Conservation (phyloP, 768 basidiomycete species). For the Myochromella boudieri region DNA sequence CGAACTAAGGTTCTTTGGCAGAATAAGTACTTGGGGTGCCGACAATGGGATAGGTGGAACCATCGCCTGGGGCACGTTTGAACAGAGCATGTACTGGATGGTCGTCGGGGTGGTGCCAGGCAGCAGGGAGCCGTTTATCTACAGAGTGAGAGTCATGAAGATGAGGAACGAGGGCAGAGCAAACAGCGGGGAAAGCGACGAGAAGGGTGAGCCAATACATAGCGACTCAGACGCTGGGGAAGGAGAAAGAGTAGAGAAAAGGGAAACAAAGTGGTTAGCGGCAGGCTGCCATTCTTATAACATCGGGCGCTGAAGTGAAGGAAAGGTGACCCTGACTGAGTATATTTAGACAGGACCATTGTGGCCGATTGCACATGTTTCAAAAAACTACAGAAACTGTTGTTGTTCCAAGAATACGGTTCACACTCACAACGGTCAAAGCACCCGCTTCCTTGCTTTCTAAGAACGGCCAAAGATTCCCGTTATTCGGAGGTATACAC, state of each 20-base stretch:
- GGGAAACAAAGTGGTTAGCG: no score
- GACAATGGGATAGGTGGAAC: constrained; percentile 47
- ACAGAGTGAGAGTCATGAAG: constrained; percentile 30
- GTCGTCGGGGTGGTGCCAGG: constrained; percentile 63
- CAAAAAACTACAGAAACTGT: no score
- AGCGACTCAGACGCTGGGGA: constrained; percentile 4
- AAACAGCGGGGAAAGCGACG: constrained; percentile 21
- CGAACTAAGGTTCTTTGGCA: not conserved
- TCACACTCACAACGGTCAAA: no score
- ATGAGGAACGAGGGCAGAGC: constrained; percentile 23
- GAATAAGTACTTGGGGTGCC: constrained; percentile 55
- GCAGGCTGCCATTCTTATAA: no score
- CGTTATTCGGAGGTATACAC: no score
- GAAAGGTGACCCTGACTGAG: no score
- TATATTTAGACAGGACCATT: no score
- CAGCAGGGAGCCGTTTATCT: constrained; percentile 29
- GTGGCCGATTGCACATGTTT: no score
- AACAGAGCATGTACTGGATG: constrained; percentile 68
- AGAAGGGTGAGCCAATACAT: constrained; percentile 25
- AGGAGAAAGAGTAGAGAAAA: constrained; percentile 6
- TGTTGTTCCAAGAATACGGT: no score
- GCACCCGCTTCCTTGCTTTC: no score
- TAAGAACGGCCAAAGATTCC: no score
- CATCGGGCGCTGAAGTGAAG: no score
- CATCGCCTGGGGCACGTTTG: constrained; percentile 52